Percentiles rank a stretch among this genome's conserved stretches.
These are phyloP conservation scores for Candida peoriensis DNA, from an alignment of 805 yeast species.

Conservation along the genomic window DNA sequence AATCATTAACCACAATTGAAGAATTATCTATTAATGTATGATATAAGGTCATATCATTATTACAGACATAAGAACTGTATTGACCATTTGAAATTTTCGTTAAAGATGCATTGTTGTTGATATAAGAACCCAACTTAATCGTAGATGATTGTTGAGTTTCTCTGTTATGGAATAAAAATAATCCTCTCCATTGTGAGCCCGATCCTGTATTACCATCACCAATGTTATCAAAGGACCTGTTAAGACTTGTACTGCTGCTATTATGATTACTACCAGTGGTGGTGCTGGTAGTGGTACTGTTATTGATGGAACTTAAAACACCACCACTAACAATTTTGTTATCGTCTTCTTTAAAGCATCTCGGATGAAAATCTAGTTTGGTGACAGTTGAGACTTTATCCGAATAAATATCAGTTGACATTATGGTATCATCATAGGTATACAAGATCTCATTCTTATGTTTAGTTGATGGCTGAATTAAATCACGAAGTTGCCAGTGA, in stretches of 20 bases:
- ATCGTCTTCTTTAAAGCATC: slow-evolving; percentile 58
- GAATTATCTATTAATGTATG: slow-evolving; percentile 51
- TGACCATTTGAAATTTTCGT: slow-evolving; percentile 37
- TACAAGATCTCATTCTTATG: slow-evolving; percentile 45
- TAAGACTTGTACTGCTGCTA: slow-evolving; percentile 5
- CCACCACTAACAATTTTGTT: slow-evolving; percentile 53
- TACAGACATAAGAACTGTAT: slow-evolving; percentile 65
- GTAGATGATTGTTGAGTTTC: slow-evolving; percentile 42
- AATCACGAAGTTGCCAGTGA: slow-evolving; percentile 82
- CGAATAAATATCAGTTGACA: slow-evolving; percentile 35
- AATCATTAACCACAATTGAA: slow-evolving; percentile 37
- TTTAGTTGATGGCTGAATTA: slow-evolving; percentile 48
- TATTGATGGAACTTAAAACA: slow-evolving; percentile 34
- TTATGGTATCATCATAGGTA: slow-evolving; percentile 52
- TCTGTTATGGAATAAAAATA: slow-evolving; percentile 52
- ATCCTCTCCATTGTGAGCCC: slow-evolving; percentile 51
- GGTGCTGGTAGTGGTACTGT: slow-evolving; percentile 10
- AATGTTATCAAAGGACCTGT: slow-evolving; percentile 4
- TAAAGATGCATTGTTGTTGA: slow-evolving; percentile 72
- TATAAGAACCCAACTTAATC: slow-evolving; percentile 68
- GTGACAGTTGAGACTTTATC: slow-evolving; percentile 32
- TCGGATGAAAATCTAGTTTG: slow-evolving; percentile 59
- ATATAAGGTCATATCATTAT: slow-evolving; percentile 75
- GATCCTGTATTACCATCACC: slow-evolving; percentile 21
- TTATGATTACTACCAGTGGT: slow-evolving; percentile 4